Base-by-base conservation (phyloP, 352 stramenopile species). In the Phytophthora sp. region DNA sequence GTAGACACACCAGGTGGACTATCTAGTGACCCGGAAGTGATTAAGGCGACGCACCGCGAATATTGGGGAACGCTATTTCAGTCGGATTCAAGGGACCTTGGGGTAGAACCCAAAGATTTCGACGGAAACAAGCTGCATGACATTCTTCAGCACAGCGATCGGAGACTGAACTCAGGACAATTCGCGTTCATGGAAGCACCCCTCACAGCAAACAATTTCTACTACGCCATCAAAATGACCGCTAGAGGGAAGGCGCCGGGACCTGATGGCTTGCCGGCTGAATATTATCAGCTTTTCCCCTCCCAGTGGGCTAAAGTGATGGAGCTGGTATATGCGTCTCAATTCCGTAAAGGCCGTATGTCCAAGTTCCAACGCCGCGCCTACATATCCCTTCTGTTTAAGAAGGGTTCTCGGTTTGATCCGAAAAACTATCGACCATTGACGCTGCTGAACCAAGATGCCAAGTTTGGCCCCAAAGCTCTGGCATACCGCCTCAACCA, bases 61-160 rank as follows among this genome's bases (percentile, higher is more conserved):
- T 62, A 54, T 39, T 50, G 42, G 43, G 42, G 54, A 12, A 49
- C 13, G 4, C 6, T 62, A 0, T 54, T 62, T 24, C 43, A 54
- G 17, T 62, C 54, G 0, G 20, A 54, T 24, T 43, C 24, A 2
- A 10, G 21, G 15, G 43, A 62, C n/a, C 21, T 62, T 2, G 30
- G 26, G 5, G 34, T 62, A 10, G 21, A 31, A 24, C 32, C 21
- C n/a, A 2, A 11, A 17, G 18, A 21, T 1, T 54, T 54, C 21
- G 43, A 62, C 11, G 4, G 6, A 24, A 3, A 21, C 1, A 50
- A 54, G 41, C 43, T 54, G 3, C 2, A 31, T 2, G 21, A n/a
- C 12, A 49, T 54, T 48, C 30, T 31, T 11, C 32, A 35, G 1
- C 7, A n/a, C 28, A 54, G 28, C 15, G 18, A 23, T 20, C 45